Percentiles rank a stretch among this genome's conserved stretches.
phyloP scores from a whole-genome alignment of 2,329 filamentous ascomycete species.

The Diaporthe sp. region DNA sequence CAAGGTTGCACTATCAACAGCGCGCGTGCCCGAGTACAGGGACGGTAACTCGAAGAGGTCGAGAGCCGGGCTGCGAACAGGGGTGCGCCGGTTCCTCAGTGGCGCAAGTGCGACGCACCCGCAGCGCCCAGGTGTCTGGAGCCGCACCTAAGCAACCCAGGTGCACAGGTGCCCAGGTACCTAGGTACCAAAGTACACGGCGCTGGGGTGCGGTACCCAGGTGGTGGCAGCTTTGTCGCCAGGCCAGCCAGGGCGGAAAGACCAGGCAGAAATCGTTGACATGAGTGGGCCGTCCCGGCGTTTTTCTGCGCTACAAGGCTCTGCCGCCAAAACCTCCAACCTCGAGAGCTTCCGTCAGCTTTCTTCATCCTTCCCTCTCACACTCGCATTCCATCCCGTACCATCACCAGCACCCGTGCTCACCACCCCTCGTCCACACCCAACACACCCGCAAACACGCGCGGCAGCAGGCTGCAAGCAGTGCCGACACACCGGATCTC shows the following conservation, averaged over 20 bases:
- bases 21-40: slow-evolving; percentile 26
- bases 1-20: slow-evolving; percentile 26
- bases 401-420: neutral
- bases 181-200: neutral
- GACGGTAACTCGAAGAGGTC: slow-evolving; percentile 6
- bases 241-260: slow-evolving; percentile 33
- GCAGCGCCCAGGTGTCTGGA: slow-evolving; percentile 16
- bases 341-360: slow-evolving; percentile 24
- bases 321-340: slow-evolving; percentile 25
- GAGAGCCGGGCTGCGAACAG: neutral
- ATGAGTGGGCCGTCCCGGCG: slow-evolving; percentile 28
- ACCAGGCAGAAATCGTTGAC: slow-evolving; percentile 30
- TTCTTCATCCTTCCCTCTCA: slow-evolving; percentile 25
- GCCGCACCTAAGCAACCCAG: slow-evolving; percentile 7
- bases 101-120: neutral
- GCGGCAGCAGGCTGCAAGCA: slow-evolving; percentile 10
- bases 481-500: slow-evolving; percentile 21
- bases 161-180: neutral
- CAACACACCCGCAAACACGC: neutral
- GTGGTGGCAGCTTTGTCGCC: neutral
- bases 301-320: slow-evolving; percentile 34
- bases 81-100: neutral
- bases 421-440: neutral
- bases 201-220: neutral
- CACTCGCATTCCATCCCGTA: slow-evolving; percentile 4